Base-by-base conservation (phyloP, 208 protist species). In the Wallacemonas collosoma region DNA sequence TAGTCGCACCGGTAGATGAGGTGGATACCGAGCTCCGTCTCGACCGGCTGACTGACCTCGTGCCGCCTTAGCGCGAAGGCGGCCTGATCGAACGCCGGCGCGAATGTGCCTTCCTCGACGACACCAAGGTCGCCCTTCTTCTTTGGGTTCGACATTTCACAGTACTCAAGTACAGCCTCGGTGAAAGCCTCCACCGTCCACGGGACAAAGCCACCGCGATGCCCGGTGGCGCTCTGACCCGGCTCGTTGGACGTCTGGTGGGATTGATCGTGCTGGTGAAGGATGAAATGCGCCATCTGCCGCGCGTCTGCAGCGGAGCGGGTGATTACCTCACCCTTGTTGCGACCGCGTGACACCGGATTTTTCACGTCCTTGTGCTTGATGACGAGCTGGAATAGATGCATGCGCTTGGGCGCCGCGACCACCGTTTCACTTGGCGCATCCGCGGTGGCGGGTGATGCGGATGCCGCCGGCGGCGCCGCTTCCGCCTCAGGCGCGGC, bases 321-420 rank as follows among this genome's bases (percentile, higher is more conserved):
- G 2, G 90, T 95, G 71, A 97, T 90, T 43, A 80, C 70, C 70
- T 97, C 88, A 8, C 86, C 87, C 51, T 91, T 91, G 71, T 90
- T 90, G 45, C 73, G 79, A 12, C 79, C 84, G 14, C 83, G 79
- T 2, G 86, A 93, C 35, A 91, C 65, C 15, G 88, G 89, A 38
- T 92, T 87, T 12, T 85, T 77, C 14, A 92, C 82, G 68, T 95
- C 86, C 64, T 94, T 94, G 86, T 97, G 93, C 65, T 97, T 97
- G 55, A 97, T 84, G 26, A 97, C 82, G 12, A 97, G 77, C 50
- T 97, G 93, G 45, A 87, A 95, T 26, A 96, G 80, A 47, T 93
- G 87, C 39, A 85, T 75, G 11, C 64, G 61, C 53, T 56, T 65
- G 8, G 47, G 68, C 17, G 57, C 68, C 5, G 48, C 15, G 14